phyloP scores from a whole-genome alignment of 129 eudicot genomes.

The Daucus carota region DH1_v3.0 NC_030382.2:39906501-39907000 shows the following conservation, averaged over 20 bases:
- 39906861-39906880: neutral
- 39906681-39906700: neutral
- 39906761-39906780: neutral
- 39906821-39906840: too few species aligned
- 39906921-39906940: neutral
- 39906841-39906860: neutral
- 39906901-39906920: neutral
- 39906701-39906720: neutral
- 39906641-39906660: slow-evolving; percentile 6
- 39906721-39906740: neutral
- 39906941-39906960: too few species aligned
- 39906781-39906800: neutral
- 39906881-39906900: neutral
- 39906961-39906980: too few species aligned
- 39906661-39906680: neutral
- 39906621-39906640: slow-evolving; percentile 82
- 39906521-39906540: slow-evolving; percentile 71
- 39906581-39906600: slow-evolving; percentile 89
- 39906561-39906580: slow-evolving; percentile 82
- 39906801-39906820: neutral
- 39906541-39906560: slow-evolving; percentile 86
- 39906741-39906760: neutral
- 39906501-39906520: neutral
- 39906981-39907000: too few species aligned
- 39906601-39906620: slow-evolving; percentile 87